Conservation (phyloP, 345 rosid genomes). For the Hibiscus trionum region DNA sequence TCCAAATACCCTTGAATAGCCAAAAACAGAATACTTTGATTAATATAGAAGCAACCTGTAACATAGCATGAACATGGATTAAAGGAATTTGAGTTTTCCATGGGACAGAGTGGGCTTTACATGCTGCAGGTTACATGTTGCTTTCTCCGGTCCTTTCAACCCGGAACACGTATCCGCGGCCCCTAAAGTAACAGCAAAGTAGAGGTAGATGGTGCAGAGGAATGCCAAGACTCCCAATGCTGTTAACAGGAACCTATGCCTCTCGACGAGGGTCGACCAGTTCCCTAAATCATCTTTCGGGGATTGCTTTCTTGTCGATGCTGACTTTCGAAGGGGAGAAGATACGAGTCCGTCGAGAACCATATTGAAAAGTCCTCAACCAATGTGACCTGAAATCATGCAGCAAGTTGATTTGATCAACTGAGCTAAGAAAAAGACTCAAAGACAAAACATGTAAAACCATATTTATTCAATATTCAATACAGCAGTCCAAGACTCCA, state of each 20-base stretch:
- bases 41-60: neutral
- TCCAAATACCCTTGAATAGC: no score
- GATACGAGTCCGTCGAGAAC: conserved; percentile 65
- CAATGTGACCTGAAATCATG: conserved; percentile 14
- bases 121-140: conserved; percentile 46
- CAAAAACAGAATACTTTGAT: no score
- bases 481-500: no score
- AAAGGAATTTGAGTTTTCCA: conserved; percentile 49
- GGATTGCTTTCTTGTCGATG: conserved; percentile 51
- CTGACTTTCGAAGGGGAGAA: conserved; percentile 65
- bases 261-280: conserved; percentile 54
- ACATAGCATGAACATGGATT: neutral
- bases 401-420: neutral
- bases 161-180: conserved; percentile 52
- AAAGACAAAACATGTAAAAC: neutral
- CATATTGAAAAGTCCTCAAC: conserved; percentile 27
- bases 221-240: conserved; percentile 66
- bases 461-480: neutral
- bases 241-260: conserved; percentile 86
- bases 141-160: conserved; percentile 52
- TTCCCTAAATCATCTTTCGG: conserved; percentile 72
- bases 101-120: conserved; percentile 40
- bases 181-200: conserved; percentile 85
- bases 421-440: neutral
- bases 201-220: conserved; percentile 81